Evolutionary conservation across 2,329 filamentous ascomycete species (phyloP), one percentile per base, ranked within the genome.

Genomic region (Waltergamsia citrina): DNA sequence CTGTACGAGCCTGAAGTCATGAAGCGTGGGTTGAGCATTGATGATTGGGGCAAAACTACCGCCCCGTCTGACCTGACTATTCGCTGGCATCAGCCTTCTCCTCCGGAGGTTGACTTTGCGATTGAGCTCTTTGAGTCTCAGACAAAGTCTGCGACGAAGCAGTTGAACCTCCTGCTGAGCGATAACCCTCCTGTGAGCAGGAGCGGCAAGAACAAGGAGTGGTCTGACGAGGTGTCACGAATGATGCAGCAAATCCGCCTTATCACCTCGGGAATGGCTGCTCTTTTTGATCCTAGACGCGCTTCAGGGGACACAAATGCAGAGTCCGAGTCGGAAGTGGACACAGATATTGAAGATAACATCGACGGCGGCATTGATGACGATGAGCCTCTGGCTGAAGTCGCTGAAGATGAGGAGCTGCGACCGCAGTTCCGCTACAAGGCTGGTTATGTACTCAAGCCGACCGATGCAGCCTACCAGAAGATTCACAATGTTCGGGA

Each of bases 121-220:
- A 78, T 93, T 12, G 81, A 90, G 48, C 61, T 98, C 1, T 96
- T 95, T 48, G 79, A 88, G 43, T 81, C 80, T 2, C 88, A 96
- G 56, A 81, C 83, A 6, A 76, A 76, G 37, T 78, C 75, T 26
- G 88, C 90, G 3, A 72, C 90, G 39, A 66, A 78, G 38, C 78
- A 85, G 40, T 62, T 98, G 10, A 74, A 76, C 41, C 74, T 80
- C 7, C 69, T 98, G n/a, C 93, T 86, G 50, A 80, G 84, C 41
- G 79, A 85, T 29, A 74, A 81, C 23, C 81, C 87, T 2, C 81
- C 78, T 3, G 81, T 96, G 34, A 93, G 87, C 56, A 76, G 90
- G 37, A 90, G 88, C 44, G 92, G 92, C 24, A 94, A 90, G 54
- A 93, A 94, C 46, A 98, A 96, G 58, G 90, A 95, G 48, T 98